Evolutionary conservation across 441 rosid genomes (phyloP), one percentile per base, ranked within the genome.

Genomic region (Jatropha multifida): DNA sequence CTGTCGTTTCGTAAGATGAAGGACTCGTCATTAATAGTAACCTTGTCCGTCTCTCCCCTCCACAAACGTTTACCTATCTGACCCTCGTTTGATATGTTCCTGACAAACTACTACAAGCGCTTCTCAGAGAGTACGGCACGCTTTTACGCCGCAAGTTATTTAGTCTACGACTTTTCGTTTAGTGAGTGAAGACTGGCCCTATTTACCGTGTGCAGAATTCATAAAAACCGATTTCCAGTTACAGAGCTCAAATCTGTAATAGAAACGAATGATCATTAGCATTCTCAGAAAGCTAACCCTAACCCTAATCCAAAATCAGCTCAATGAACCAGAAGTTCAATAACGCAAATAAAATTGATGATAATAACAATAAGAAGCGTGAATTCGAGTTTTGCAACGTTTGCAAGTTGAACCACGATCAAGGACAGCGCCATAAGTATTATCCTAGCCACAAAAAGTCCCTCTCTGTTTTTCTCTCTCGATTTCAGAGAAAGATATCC

Each of bases 361-460:
- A 71, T 68, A 64, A 56, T 68, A 79, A 78, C 75, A 78, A 61
- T 81, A 79, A 82, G 73, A 80, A 69, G 68, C 68, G 64, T 60
- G 87, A 83, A 56, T 82, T 84, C 79, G 97, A 90, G 83, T 88
- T 83, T 80, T 90, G 98, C 85, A 89, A 87, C 52, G 91, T 87
- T 2, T 93, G 97, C 80, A 74, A 81, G 23, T 75, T 85, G 71
- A 92, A 93, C 66, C 95, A 90, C 77, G 89, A 92, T 76, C 87
- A 90, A 63, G 97, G 97, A 13, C 67, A 67, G 52, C 88, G 87
- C 77, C 97, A 90, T 84, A 93, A 90, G 86, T 90, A 90, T 87
- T 89, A 87, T 64, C 91, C 95, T 11, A 90, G 77, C 77, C 98
- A 92, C 86, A 87, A 83, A 65, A 81, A 82, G 11, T 82, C 81